Percentiles rank a stretch among this genome's conserved stretches.
These are phyloP conservation scores for Hyphodiscus sp. DNA, from an alignment of 2,329 filamentous ascomycete genomes.

Conservation along the genomic window DNA sequence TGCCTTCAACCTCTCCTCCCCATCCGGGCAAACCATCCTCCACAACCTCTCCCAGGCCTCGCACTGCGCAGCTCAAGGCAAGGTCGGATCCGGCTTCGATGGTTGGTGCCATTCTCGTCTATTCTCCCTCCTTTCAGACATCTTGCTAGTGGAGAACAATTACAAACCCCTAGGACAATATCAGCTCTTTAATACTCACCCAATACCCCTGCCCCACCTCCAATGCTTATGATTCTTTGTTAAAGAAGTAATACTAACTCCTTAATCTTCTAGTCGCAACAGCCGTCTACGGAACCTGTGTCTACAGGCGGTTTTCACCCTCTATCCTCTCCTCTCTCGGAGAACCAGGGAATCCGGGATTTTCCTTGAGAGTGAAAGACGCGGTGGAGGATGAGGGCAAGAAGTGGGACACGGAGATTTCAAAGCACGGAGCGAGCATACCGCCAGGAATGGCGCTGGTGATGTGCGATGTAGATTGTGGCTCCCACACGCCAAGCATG, in stretches of 20 bases:
- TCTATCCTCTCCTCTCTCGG: slow-evolving; percentile 61
- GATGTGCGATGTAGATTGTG: slow-evolving; percentile 95
- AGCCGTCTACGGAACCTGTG: slow-evolving; percentile 84
- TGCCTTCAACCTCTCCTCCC: slow-evolving; percentile 50
- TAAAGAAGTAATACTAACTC: no score
- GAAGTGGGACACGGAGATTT: slow-evolving; percentile 75
- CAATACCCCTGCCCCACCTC: no score
- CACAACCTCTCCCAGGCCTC: slow-evolving; percentile 93
- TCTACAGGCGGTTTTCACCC: slow-evolving; percentile 90
- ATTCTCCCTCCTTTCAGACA: no score
- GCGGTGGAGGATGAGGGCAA: slow-evolving; percentile 56
- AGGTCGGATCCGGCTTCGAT: slow-evolving; percentile 93
- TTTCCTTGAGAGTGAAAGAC: slow-evolving; percentile 56
- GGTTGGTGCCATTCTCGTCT: slow-evolving; percentile 25
- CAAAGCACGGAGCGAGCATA: slow-evolving; percentile 62
- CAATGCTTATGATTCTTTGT: no score
- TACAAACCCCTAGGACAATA: no score
- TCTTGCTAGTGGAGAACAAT: no score
- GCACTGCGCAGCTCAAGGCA: slow-evolving; percentile 94
- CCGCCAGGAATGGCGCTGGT: slow-evolving; percentile 70
- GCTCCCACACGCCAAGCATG: slow-evolving; percentile 90
- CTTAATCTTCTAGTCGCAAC: slow-evolving; percentile 52
- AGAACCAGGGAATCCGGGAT: slow-evolving; percentile 58
- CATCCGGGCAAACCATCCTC: slow-evolving; percentile 52
- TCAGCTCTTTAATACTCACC: no score